These are phyloP conservation scores for Sphagnum fallax DNA, from an alignment of 228 moss, liverwort and hornwort species.

Conservation along the genomic window DNA sequence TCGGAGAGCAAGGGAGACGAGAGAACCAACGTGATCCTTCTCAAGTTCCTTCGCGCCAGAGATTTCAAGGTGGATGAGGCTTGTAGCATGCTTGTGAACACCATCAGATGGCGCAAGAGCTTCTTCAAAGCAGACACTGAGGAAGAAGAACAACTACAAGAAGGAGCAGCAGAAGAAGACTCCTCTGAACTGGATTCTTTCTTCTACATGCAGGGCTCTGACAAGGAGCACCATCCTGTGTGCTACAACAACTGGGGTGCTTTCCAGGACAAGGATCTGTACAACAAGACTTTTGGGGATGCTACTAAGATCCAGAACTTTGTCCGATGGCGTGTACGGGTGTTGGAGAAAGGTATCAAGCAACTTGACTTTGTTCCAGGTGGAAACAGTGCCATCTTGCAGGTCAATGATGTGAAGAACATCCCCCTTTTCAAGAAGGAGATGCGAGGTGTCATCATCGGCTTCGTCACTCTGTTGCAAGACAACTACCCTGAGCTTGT, in stretches of 20 bases:
- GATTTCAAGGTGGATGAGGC: slow-evolving; percentile 45
- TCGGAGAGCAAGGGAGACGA: slow-evolving; percentile 34
- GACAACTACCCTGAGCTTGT: slow-evolving; percentile 55
- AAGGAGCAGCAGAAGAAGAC: slow-evolving; percentile 15
- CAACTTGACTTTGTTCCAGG: slow-evolving; percentile 37
- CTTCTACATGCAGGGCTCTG: slow-evolving; percentile 26
- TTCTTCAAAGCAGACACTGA: slow-evolving; percentile 38
- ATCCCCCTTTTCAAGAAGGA: slow-evolving; percentile 13
- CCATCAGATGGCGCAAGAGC: slow-evolving; percentile 42
- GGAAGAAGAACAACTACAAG: slow-evolving; percentile 3
- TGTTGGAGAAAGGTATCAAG: slow-evolving; percentile 43
- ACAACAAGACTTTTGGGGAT: slow-evolving; percentile 41
- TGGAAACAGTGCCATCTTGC: slow-evolving; percentile 36
- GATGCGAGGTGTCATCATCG: slow-evolving; percentile 14
- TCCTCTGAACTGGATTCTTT: slow-evolving; percentile 29
- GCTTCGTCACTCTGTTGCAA: slow-evolving; percentile 27
- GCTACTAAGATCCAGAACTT: slow-evolving; percentile 25
- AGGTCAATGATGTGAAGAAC: slow-evolving; percentile 36
- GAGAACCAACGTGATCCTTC: slow-evolving; percentile 42
- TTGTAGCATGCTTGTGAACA: slow-evolving; percentile 38
- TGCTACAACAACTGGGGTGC: slow-evolving; percentile 33
- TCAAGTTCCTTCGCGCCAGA: slow-evolving; percentile 48
- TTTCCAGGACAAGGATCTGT: slow-evolving; percentile 30
- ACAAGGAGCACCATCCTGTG: slow-evolving; percentile 42
- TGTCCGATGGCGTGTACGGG: slow-evolving; percentile 44